Conservation (phyloP, 805 yeast genomes). For the Wickerhamiella parazyma region DNA sequence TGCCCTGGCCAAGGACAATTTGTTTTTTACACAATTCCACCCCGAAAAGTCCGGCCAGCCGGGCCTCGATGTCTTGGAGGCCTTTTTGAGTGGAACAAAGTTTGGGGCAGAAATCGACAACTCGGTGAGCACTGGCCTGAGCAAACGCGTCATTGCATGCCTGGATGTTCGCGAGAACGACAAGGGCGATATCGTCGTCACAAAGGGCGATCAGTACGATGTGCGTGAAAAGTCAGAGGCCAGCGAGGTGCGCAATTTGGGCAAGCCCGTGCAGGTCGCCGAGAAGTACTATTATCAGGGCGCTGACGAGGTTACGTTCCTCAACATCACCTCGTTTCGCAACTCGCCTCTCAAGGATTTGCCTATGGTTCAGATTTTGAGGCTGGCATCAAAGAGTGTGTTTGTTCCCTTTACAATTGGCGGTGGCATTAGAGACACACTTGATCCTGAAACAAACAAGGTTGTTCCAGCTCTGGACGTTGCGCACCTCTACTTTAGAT, state of each 20-base stretch:
- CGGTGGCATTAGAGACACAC: conserved; percentile 88
- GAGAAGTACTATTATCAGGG: conserved; percentile 84
- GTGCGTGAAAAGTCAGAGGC: conserved; percentile 64
- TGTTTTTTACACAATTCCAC: conserved; percentile 95
- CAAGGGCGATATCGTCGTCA: conserved; percentile 87
- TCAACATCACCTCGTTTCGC: conserved; percentile 90
- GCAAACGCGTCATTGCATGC: conserved; percentile 90
- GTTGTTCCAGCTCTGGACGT: conserved; percentile 73
- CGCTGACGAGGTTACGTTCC: conserved; percentile 91
- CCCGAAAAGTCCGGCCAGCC: conserved; percentile 97
- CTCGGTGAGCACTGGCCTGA: conserved; percentile 38
- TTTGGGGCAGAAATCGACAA: conserved; percentile 17
- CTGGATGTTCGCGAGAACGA: conserved; percentile 94
- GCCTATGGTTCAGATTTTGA: conserved; percentile 88
- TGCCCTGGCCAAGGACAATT: conserved; percentile 59
- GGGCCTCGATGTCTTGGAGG: conserved; percentile 62
- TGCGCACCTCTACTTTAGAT: conserved; percentile 79
- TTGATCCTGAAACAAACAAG: conserved; percentile 67
- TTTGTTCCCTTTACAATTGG: conserved; percentile 98
- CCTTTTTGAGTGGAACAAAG: conserved; percentile 46
- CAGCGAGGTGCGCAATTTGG: conserved; percentile 64
- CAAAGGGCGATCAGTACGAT: conserved; percentile 97
- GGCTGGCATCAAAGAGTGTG: conserved; percentile 69
- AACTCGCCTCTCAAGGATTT: conserved; percentile 85
- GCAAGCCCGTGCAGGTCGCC: conserved; percentile 93